Base-by-base conservation (phyloP, 495 filamentous ascomycete genomes). In the Halenospora varia region DNA sequence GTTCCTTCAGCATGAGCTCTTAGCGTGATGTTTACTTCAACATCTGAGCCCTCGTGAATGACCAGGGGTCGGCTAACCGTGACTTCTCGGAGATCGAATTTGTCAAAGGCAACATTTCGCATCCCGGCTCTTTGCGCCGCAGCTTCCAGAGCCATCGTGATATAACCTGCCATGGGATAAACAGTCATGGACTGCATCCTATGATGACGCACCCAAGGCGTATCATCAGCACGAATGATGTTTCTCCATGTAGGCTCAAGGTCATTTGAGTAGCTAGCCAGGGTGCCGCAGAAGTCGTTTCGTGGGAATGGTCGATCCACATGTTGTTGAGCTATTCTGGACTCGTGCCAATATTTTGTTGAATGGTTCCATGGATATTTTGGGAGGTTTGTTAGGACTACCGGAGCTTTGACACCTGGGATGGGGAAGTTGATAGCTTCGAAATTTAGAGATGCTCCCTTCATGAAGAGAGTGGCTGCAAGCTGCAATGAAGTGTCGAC, bases 141-240 rank as follows among this genome's bases (percentile, higher is more conserved):
- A 52, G 71, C 70, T 44, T 60, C 61, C 51, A 68, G 70, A 2
- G 70, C 72, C 10, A 75, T 73, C 46, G 76, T 68, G 15, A 80
- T 56, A 45, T 77, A 80, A 17, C 56, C 57, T 0, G 77, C 76
- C 39, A 73, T 77, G 0, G 69, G 64, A 26, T 62, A 62, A 15
- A 68, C 24, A 2, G 29, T 22, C 2, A 47, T 15, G 0, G 41
- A 24, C 24, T 64, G 61, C 39, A 69, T 46, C 25, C 45, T 40
- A 40, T 67, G 64, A 35, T 62, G 57, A 24, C 24, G 35, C 1
- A 67, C 10, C 64, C 64, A 67, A 4, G 60, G 54, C 10, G 25
- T 6, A 26, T 65, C 48, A 9, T 67, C 29, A 9, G 23, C n/a
- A 26, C 56, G 51, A 1, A 76, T 46, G 0, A 69, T 25, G 11